phyloP scores from a whole-genome alignment of 352 stramenopile species.

The Globisporangium iwayamae region DNA sequence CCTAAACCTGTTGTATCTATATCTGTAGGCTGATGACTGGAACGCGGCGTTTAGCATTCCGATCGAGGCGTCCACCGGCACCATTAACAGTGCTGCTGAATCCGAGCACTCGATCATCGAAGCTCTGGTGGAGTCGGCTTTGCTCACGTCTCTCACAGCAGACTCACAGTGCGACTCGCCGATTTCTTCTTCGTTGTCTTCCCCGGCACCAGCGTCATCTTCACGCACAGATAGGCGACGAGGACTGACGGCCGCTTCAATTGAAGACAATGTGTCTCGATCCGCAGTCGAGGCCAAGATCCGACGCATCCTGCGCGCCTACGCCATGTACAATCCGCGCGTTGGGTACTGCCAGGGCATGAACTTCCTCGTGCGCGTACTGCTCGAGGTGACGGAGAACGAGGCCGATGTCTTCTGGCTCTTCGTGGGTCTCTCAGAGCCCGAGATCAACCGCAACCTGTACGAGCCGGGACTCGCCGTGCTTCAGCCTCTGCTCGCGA shows the following conservation, averaged over 20 bases:
- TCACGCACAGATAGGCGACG: background rate
- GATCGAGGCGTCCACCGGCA: background rate
- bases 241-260: background rate
- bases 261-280: background rate
- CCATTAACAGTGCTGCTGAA: background rate
- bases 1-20: background rate
- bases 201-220: background rate
- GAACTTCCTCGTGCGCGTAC: slow-evolving; percentile 75
- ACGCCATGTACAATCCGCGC: slow-evolving; percentile 76
- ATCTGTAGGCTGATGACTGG: slow-evolving; percentile 15
- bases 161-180: background rate
- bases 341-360: slow-evolving; percentile 89
- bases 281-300: slow-evolving; percentile 52
- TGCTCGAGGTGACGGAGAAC: slow-evolving; percentile 61
- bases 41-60: background rate
- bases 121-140: slow-evolving; percentile 4
- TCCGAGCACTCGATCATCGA: slow-evolving; percentile 14
- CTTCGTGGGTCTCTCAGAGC: slow-evolving; percentile 75
- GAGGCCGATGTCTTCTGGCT: slow-evolving; percentile 82
- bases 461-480: slow-evolving; percentile 76
- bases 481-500: slow-evolving; percentile 58
- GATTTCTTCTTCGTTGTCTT: background rate
- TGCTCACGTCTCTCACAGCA: background rate
- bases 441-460: slow-evolving; percentile 65
- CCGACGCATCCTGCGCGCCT: slow-evolving; percentile 72